phyloP scores from a whole-genome alignment of 2,329 filamentous ascomycete species.

The Colletotrichum lindemuthianum region DNA sequence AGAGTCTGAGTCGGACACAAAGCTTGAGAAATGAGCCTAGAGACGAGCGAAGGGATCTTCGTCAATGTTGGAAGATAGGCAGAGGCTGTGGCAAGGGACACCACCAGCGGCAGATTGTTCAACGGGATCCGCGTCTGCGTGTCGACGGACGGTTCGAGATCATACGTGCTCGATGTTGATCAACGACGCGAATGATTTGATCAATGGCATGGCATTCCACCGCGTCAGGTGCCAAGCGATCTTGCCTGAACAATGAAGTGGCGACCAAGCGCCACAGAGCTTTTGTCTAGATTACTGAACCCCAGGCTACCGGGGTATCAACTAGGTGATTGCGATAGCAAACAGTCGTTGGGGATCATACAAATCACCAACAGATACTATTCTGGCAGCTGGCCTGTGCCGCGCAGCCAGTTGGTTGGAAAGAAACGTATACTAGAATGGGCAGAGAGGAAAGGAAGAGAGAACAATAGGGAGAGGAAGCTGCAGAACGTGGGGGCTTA shows the following conservation, averaged over 20 bases:
- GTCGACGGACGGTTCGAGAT: not conserved
- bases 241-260: not conserved
- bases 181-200: not conserved
- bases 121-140: not conserved
- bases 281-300: too few species aligned
- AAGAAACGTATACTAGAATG: too few species aligned
- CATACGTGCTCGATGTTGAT: conserved; percentile 7
- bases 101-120: conserved; percentile 10
- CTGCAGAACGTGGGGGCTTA: too few species aligned
- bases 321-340: too few species aligned
- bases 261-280: too few species aligned
- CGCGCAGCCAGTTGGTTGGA: too few species aligned
- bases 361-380: too few species aligned
- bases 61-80: not conserved
- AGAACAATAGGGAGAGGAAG: too few species aligned
- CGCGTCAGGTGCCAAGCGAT: not conserved
- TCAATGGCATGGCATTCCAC: not conserved
- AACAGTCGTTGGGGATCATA: too few species aligned
- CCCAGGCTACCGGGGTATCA: too few species aligned
- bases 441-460: too few species aligned
- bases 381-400: too few species aligned
- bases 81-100: conserved; percentile 4
- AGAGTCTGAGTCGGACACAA: not conserved
- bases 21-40: not conserved
- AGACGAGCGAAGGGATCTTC: not conserved